Percentiles rank a stretch among this genome's conserved stretches.
These are phyloP conservation scores for Exserohilum rostratum DNA, from an alignment of 2,329 filamentous ascomycete species.

Conservation along the genomic window DNA sequence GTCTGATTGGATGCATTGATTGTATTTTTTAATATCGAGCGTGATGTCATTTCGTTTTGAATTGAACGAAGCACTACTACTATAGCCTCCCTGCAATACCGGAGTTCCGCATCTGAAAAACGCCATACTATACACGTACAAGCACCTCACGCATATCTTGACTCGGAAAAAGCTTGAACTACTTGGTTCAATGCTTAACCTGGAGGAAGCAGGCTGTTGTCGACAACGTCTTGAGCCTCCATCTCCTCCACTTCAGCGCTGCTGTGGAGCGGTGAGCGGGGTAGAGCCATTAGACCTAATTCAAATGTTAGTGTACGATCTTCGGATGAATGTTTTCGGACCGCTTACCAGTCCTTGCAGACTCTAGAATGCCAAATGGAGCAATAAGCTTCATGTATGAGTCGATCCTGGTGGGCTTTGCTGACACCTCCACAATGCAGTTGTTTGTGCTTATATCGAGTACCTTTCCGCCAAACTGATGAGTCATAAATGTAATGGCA, in stretches of 20 bases:
- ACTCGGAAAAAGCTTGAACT: constrained; percentile 1
- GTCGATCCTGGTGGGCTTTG: constrained; percentile 92
- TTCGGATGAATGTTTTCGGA: constrained; percentile 3
- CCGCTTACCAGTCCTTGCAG: constrained; percentile 77
- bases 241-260: constrained; percentile 76
- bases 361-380: constrained; percentile 96
- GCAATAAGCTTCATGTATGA: constrained; percentile 95
- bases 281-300: constrained; percentile 88
- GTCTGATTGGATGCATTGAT: background rate
- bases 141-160: constrained; percentile 4
- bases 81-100: background rate
- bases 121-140: constrained; percentile 15
- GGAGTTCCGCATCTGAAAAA: constrained; percentile 4
- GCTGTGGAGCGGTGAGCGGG: constrained; percentile 84
- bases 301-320: constrained; percentile 15
- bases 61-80: background rate
- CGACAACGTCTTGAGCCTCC: constrained; percentile 93
- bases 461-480: constrained; percentile 98
- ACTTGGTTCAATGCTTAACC: constrained; percentile 61
- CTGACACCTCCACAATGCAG: constrained; percentile 96
- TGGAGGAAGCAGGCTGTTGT: constrained; percentile 90
- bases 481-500: constrained; percentile 93
- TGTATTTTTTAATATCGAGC: background rate
- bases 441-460: constrained; percentile 98
- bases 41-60: background rate